Conservation (phyloP, 257 asterid genomes). For the Nicotiana undulata region DNA sequence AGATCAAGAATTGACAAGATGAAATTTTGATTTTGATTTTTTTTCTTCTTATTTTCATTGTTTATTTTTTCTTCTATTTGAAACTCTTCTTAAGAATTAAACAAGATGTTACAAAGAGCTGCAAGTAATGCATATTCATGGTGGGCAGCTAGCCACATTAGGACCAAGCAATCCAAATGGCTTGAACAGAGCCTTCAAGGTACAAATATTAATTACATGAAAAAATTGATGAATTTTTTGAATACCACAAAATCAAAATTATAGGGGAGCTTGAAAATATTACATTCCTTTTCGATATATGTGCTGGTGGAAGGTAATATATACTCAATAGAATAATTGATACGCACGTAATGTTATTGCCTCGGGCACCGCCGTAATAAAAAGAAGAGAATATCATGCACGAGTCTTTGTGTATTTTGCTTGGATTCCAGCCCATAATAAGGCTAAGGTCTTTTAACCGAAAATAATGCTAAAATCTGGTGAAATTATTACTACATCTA, state of each 20-base stretch:
- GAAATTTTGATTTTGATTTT: constrained; percentile 4
- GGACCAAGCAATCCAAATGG: constrained; percentile 45
- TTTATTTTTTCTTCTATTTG: no score
- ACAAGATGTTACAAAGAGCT: constrained; percentile 30
- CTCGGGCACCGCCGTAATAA: background rate
- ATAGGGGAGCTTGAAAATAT: background rate
- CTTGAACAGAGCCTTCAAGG: constrained; percentile 40
- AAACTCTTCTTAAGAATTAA: background rate
- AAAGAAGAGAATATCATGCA: background rate
- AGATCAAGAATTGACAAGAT: background rate
- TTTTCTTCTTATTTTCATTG: background rate
- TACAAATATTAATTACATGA: background rate
- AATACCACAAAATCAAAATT: background rate
- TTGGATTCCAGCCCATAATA: background rate
- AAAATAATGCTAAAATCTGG: background rate
- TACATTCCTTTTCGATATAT: no score
- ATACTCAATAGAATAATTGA: background rate
- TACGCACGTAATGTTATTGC: background rate
- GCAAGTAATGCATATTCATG: constrained; percentile 46
- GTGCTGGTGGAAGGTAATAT: background rate
- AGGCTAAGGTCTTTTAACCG: background rate
- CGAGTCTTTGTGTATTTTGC: background rate
- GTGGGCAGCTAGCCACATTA: constrained; percentile 43
- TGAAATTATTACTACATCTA: background rate
- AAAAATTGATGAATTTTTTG: background rate